phyloP scores from a whole-genome alignment of 768 basidiomycete genomes.

The Amylocystis lapponica region DNA sequence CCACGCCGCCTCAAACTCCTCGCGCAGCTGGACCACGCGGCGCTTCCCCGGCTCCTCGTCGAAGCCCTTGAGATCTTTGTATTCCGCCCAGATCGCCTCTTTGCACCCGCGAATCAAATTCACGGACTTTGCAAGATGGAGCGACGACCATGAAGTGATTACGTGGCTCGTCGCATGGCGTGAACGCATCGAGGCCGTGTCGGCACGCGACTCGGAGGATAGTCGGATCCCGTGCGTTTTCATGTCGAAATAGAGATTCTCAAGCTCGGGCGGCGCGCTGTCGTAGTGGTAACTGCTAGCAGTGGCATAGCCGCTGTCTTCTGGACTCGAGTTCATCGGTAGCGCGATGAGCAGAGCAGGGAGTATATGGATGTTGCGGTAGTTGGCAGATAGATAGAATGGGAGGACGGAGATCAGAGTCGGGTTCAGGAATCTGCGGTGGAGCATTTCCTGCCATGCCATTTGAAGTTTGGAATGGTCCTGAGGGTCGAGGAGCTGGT shows the following conservation, averaged over 20 bases:
- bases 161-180: conserved; percentile 18
- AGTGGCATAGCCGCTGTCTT: too few species aligned
- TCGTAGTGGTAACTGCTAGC: not conserved
- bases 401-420: conserved; percentile 56
- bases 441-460: conserved; percentile 67
- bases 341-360: conserved; percentile 45
- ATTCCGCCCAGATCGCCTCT: conserved; percentile 64
- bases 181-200: conserved; percentile 5
- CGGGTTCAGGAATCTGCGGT: conserved; percentile 47
- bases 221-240: conserved; percentile 1
- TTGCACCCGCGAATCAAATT: conserved; percentile 57
- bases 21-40: conserved; percentile 26
- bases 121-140: conserved; percentile 62
- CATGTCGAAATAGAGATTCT: conserved; percentile 6
- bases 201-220: conserved; percentile 4
- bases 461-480: conserved; percentile 57
- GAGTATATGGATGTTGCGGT: conserved; percentile 46
- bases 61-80: conserved; percentile 39
- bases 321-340: too few species aligned
- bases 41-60: conserved; percentile 15
- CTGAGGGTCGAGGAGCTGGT: conserved; percentile 37
- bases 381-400: conserved; percentile 57
- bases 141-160: conserved; percentile 44
- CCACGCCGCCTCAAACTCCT: conserved; percentile 65
- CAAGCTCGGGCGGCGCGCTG: not conserved